Percentiles rank a stretch among this genome's conserved stretches.
These are phyloP conservation scores for Chimonanthus salicifolius DNA, from an alignment of 164 flowering plant species.

Conservation along the genomic window DNA sequence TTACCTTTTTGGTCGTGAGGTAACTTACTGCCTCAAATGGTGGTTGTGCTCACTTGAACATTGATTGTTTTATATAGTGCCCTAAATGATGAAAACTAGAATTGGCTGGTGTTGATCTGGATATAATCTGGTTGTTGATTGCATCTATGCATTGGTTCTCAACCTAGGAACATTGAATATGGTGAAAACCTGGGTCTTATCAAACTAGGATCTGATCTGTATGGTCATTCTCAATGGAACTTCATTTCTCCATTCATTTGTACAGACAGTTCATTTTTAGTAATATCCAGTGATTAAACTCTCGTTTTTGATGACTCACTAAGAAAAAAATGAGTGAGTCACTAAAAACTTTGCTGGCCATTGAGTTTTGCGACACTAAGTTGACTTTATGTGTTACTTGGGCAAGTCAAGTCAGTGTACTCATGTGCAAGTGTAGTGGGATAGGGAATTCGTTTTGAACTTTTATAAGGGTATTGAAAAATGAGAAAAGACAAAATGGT, in stretches of 20 bases:
- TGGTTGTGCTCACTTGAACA: not conserved
- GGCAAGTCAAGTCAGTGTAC: no score
- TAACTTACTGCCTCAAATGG: slow-evolving; percentile 3
- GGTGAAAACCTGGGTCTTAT: not conserved
- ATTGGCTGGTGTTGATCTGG: not conserved
- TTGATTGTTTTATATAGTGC: not conserved
- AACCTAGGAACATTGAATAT: not conserved
- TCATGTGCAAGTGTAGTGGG: no score
- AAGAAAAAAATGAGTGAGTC: no score
- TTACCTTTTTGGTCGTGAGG: slow-evolving; percentile 20
- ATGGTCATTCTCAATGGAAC: not conserved
- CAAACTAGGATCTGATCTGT: not conserved
- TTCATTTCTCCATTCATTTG: not conserved
- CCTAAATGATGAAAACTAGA: not conserved
- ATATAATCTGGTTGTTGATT: not conserved
- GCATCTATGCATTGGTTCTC: not conserved
- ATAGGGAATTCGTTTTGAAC: no score
- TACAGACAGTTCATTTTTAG: no score
- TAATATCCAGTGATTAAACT: no score
- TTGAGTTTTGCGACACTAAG: no score
- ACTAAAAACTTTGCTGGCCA: no score
- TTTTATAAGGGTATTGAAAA: no score
- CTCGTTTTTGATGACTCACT: no score
- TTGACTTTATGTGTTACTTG: no score
- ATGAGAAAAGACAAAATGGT: no score